These are phyloP conservation scores for Trametes pubescens DNA, from an alignment of 1,284 basidiomycete genomes.

Conservation along the genomic window DNA sequence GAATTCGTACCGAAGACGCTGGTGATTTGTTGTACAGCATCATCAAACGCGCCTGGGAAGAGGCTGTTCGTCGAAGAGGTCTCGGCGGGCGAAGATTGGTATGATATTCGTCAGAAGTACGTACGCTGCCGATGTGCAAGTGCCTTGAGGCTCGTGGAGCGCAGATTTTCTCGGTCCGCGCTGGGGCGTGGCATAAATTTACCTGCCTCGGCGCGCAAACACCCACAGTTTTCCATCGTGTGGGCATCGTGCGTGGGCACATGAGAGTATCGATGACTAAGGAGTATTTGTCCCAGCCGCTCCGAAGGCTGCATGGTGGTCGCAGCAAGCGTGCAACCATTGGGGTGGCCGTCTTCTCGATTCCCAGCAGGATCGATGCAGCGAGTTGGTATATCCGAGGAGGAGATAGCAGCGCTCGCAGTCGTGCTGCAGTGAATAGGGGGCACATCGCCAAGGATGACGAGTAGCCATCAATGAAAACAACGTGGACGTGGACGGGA, in stretches of 20 bases:
- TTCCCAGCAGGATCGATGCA: neutral
- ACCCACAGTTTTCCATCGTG: neutral
- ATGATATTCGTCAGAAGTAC: too few species aligned
- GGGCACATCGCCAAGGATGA: too few species aligned
- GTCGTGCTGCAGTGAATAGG: neutral
- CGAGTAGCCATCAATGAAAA: too few species aligned
- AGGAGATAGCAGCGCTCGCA: neutral
- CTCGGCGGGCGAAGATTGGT: too few species aligned
- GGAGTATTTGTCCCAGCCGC: neutral
- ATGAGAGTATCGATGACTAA: neutral
- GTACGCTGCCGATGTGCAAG: too few species aligned
- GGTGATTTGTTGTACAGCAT: neutral
- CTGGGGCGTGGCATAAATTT: neutral
- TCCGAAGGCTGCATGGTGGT: neutral
- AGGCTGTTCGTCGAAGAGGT: too few species aligned
- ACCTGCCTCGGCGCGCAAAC: neutral
- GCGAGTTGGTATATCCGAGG: neutral
- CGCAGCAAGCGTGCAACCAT: neutral
- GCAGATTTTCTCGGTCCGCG: too few species aligned
- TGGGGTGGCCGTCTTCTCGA: neutral
- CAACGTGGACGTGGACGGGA: too few species aligned
- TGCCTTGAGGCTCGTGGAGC: too few species aligned
- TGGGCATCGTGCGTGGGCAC: neutral
- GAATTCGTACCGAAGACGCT: neutral
- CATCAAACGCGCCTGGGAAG: neutral